Evolutionary conservation across 192 early-diverging fungal species (phyloP), one percentile per base, ranked within the genome.

Genomic region (Gonapodya sp.): DNA sequence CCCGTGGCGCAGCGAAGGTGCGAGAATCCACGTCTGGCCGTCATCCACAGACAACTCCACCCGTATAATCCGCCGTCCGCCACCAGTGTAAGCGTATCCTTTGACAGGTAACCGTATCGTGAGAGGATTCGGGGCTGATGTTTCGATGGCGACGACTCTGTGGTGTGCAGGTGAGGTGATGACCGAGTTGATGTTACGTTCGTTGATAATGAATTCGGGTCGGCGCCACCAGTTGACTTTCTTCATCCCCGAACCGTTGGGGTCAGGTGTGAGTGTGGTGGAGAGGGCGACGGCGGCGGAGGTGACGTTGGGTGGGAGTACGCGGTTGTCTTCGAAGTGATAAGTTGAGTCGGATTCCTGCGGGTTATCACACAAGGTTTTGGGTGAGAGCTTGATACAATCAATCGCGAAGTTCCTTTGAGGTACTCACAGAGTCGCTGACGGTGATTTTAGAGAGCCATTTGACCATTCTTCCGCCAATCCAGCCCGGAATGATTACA

Each of bases 391-490:
- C 46, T 24, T 24, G 8, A 24, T 24, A 64, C 46, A 64, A 16
- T n/a, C n/a, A n/a, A n/a, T n/a, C n/a, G 24, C 8, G 46, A 64
- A 64, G 46, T 64, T 8, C 46, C 8, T 16, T 24, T 24, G 46
- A 64, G 24, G n/a, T 24, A 64, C 46, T 24, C 46, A 64, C 46
- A 8, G 46, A 64, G 8, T 64, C 87, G 36, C 87, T 83, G 35
- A 94, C 86, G 1, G 83, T 87, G 33, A 96, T 87, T 73, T 84
- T 86, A 72, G 82, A 80, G 31, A 96, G 84, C 93, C 94, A 96
- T 81, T 97, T 97, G 83, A 96, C 92, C 81, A 86, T 92, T 36
- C 96, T 89, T 0, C 95, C 96, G 24, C 95, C 96, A 36, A 97
- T 95, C 80, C 90, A 87, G 0, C 96, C 96, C 32, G 95, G 95